phyloP scores from a whole-genome alignment of 1,139 yeast genomes.

The Saccharomyces pastorianus region DNA sequence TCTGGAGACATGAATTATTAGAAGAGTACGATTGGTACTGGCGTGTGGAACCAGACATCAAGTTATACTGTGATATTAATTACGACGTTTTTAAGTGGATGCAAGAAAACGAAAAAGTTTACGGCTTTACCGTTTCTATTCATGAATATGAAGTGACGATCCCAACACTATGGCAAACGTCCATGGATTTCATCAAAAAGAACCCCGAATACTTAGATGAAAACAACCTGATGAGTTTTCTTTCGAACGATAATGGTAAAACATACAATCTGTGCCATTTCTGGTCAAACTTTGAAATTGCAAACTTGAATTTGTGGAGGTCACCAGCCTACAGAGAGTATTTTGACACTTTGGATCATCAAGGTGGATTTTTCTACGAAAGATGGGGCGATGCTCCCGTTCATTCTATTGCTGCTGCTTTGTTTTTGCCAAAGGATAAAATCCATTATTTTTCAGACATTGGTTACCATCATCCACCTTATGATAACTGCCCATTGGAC shows the following conservation, averaged over 20 bases:
- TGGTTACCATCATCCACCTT: slow-evolving; percentile 49
- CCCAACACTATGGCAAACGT: slow-evolving; percentile 72
- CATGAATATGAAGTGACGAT: slow-evolving; percentile 78
- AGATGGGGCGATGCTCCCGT: slow-evolving; percentile 94
- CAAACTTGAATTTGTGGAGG: slow-evolving; percentile 67
- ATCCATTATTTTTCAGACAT: slow-evolving; percentile 73
- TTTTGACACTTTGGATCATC: slow-evolving; percentile 62
- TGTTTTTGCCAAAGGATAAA: slow-evolving; percentile 56
- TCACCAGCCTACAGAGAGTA: slow-evolving; percentile 58
- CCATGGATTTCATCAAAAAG: slow-evolving; percentile 55
- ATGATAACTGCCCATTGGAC: slow-evolving; percentile 60
- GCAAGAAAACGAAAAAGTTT: slow-evolving; percentile 65
- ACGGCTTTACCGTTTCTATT: slow-evolving; percentile 74
- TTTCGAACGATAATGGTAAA: slow-evolving; percentile 58
- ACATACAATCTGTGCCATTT: slow-evolving; percentile 74
- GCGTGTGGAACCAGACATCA: slow-evolving; percentile 88
- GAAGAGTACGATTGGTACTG: slow-evolving; percentile 78
- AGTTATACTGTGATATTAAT: slow-evolving; percentile 68
- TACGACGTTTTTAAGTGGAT: slow-evolving; percentile 77
- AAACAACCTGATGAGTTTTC: slow-evolving; percentile 63
- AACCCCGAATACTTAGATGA: slow-evolving; percentile 58
- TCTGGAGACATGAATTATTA: slow-evolving; percentile 70
- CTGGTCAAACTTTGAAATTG: slow-evolving; percentile 85
- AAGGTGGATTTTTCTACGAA: slow-evolving; percentile 86
- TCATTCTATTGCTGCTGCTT: slow-evolving; percentile 74